phyloP scores from a whole-genome alignment of 106 monocot species.

The Triglochin maritima region DNA sequence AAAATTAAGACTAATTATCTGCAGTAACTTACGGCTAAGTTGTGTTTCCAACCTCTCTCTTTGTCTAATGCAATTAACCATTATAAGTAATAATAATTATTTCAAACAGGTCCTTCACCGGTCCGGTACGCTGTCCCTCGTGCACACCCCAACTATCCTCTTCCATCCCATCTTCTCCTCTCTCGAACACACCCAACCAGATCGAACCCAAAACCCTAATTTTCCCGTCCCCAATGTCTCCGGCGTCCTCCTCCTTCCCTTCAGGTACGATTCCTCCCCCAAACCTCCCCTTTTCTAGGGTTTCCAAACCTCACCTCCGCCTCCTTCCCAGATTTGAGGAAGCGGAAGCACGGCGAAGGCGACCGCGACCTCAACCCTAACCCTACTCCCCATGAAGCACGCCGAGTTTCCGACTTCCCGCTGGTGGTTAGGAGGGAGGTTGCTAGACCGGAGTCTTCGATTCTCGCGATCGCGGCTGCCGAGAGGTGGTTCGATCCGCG shows the following conservation, averaged over 20 bases:
- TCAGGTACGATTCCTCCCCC: slow-evolving; percentile 7
- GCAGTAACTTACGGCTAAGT: too few relatives aligned
- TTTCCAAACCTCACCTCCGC: slow-evolving; percentile 21
- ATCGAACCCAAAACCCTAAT: background rate
- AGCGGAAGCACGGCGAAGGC: slow-evolving; percentile 53
- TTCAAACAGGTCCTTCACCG: too few relatives aligned
- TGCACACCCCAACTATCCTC: too few relatives aligned
- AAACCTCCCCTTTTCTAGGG: background rate
- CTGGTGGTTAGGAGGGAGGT: slow-evolving; percentile 34
- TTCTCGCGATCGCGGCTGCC: slow-evolving; percentile 55
- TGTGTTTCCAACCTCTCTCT: too few relatives aligned
- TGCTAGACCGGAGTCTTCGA: slow-evolving; percentile 57
- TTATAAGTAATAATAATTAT: too few relatives aligned
- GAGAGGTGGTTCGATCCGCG: slow-evolving; percentile 18
- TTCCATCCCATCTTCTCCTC: too few relatives aligned
- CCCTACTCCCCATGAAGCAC: slow-evolving; percentile 15
- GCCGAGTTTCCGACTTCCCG: slow-evolving; percentile 70
- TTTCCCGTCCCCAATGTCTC: slow-evolving; percentile 2
- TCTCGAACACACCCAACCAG: too few relatives aligned
- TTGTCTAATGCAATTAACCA: too few relatives aligned
- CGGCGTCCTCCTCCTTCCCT: slow-evolving; percentile 10
- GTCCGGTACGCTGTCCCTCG: too few relatives aligned
- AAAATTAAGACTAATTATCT: too few relatives aligned
- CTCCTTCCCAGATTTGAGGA: slow-evolving; percentile 66
- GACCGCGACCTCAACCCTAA: slow-evolving; percentile 12